A percentile compares a stretch with the other conserved stretches of the same genome.
phyloP scores from a whole-genome alignment of 371 early-diverging fungal species.

The Umbelopsis sp. region DNA sequence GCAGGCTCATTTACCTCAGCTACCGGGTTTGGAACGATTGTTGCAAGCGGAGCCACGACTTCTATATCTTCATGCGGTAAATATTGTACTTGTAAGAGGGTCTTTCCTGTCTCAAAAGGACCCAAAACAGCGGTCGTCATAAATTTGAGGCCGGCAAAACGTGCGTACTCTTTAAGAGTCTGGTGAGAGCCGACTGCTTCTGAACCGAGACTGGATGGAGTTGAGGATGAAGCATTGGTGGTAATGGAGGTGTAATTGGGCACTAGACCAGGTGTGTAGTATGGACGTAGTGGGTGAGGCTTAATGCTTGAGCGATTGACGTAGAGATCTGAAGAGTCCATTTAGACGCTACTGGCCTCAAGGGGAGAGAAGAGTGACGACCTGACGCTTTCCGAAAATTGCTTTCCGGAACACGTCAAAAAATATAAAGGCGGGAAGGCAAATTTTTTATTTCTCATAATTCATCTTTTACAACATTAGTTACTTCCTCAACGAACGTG shows the following conservation, averaged over 20 bases:
- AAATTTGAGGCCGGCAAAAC: conserved; percentile 70
- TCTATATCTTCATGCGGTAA: conserved; percentile 61
- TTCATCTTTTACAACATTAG: background rate
- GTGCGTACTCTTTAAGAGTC: conserved; percentile 39
- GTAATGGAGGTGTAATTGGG: conserved; percentile 42
- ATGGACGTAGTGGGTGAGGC: conserved; percentile 35
- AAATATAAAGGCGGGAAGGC: background rate
- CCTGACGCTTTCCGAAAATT: background rate
- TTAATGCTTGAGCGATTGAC: background rate
- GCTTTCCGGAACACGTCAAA: conserved; percentile 14
- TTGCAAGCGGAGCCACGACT: conserved; percentile 26
- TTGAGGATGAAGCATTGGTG: conserved; percentile 25
- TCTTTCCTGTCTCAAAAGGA: conserved; percentile 79
- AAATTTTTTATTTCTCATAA: background rate
- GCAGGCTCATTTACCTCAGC: conserved; percentile 2
- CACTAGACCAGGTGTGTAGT: conserved; percentile 48
- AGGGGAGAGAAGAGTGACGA: background rate
- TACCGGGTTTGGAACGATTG: conserved; percentile 11
- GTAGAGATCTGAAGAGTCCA: background rate
- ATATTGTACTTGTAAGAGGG: conserved; percentile 84
- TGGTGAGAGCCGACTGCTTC: background rate
- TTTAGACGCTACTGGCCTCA: background rate
- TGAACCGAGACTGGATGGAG: conserved; percentile 18
- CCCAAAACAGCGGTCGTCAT: conserved; percentile 66
- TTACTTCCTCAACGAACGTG: conserved; percentile 1